Percentiles rank a stretch among this genome's conserved stretches.
These are phyloP conservation scores for Tetrapisispora fleetii DNA, from an alignment of 805 yeast species.

Conservation along the genomic window DNA sequence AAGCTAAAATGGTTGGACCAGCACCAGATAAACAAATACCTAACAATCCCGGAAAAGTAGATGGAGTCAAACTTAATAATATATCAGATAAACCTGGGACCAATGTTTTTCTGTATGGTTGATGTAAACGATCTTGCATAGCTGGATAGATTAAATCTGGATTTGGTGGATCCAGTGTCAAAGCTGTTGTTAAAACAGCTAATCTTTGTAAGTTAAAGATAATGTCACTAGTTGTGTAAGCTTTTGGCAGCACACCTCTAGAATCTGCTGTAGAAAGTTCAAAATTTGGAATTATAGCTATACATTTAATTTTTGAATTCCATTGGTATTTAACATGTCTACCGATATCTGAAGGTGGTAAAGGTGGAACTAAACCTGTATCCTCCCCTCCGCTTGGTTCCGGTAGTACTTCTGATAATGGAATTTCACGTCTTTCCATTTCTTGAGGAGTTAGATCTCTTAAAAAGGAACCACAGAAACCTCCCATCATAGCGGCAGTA, in stretches of 20 bases:
- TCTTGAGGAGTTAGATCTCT: constrained; percentile 70
- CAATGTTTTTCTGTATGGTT: constrained; percentile 86
- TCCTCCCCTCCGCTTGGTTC: constrained; percentile 62
- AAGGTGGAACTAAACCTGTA: constrained; percentile 60
- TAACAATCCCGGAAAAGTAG: constrained; percentile 69
- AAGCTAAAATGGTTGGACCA: constrained; percentile 91
- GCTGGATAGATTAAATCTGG: constrained; percentile 80
- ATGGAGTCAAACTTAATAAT: constrained; percentile 69
- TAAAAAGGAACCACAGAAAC: constrained; percentile 91
- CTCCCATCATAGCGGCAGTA: constrained; percentile 98
- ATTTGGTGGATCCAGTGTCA: constrained; percentile 76
- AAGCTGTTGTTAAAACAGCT: constrained; percentile 85
- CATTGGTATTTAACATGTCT: constrained; percentile 78
- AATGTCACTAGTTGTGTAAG: constrained; percentile 70
- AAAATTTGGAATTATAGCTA: constrained; percentile 87
- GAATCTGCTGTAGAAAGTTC: constrained; percentile 90
- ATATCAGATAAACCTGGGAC: constrained; percentile 88
- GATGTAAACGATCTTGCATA: constrained; percentile 95
- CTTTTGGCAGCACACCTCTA: constrained; percentile 77
- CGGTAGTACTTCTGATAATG: constrained; percentile 76
- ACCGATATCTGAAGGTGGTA: constrained; percentile 83
- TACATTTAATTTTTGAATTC: constrained; percentile 73
- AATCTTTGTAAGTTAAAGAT: constrained; percentile 89
- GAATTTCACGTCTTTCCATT: constrained; percentile 66
- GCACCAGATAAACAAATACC: constrained; percentile 97